Evolutionary conservation across 129 eudicot species (phyloP).

Genomic region (Oenanthe sinensis): DNA sequence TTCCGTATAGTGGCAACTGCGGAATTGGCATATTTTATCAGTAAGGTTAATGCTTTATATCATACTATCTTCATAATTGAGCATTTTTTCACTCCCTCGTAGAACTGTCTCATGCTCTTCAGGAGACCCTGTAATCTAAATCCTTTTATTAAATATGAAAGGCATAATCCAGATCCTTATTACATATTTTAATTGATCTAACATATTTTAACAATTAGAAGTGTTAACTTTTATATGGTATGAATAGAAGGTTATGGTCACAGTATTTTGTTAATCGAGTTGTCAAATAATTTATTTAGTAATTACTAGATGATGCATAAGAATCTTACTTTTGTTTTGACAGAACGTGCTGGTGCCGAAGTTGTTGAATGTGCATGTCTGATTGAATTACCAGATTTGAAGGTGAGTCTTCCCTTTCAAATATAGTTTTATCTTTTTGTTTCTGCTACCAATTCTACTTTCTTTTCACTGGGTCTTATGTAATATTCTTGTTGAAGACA

Average conservation of each 20-base stretch:
- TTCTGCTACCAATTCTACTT: background rate
- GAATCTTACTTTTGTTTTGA: background rate
- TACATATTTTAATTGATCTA: background rate
- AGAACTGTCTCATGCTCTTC: background rate
- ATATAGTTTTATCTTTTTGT: background rate
- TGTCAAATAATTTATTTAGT: background rate
- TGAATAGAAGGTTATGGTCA: constrained; percentile 2
- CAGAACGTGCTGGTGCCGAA: constrained; percentile 62
- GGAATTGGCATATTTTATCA: background rate
- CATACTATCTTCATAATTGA: background rate
- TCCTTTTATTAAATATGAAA: background rate
- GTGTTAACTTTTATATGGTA: no score
- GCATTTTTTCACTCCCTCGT: background rate
- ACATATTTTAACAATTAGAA: background rate
- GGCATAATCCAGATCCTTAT: background rate
- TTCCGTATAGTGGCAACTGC: background rate
- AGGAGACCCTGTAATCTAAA: background rate
- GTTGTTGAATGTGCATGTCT: constrained; percentile 62
- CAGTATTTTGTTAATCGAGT: background rate
- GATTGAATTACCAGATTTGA: constrained; percentile 65
- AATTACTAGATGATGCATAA: background rate
- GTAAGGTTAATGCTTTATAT: background rate
- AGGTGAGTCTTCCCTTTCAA: constrained; percentile 21
- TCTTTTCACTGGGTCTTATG: background rate
- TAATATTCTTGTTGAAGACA: background rate